Evolutionary conservation across 495 filamentous ascomycete genomes (phyloP).

Genomic region (Pseudevernia furfuracea): DNA sequence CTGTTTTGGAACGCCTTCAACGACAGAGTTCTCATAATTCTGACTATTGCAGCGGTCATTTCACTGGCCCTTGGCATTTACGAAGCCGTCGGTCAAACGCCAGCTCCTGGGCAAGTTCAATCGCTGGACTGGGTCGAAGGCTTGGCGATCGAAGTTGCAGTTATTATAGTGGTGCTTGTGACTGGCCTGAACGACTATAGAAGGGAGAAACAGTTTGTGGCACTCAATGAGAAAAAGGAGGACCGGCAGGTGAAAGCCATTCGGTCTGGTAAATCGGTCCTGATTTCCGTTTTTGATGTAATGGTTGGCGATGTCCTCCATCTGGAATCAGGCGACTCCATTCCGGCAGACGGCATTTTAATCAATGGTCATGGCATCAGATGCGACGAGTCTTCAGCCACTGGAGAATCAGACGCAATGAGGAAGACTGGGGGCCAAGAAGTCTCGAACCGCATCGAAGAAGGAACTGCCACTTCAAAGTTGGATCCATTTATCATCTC

Average conservation of each 20-base stretch:
- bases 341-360: slow-evolving; percentile 54
- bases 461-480: slow-evolving; percentile 48
- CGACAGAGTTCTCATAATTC: slow-evolving; percentile 72
- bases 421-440: slow-evolving; percentile 55
- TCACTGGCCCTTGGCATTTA: slow-evolving; percentile 69
- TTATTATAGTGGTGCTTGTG: slow-evolving; percentile 67
- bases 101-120: slow-evolving; percentile 34
- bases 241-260: slow-evolving; percentile 71
- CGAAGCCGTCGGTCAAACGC: slow-evolving; percentile 39
- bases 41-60: slow-evolving; percentile 64
- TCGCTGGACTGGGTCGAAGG: slow-evolving; percentile 74
- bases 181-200: slow-evolving; percentile 72
- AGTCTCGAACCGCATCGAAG: slow-evolving; percentile 49
- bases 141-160: slow-evolving; percentile 68
- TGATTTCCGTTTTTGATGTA: slow-evolving; percentile 65
- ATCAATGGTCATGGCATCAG: slow-evolving; percentile 57
- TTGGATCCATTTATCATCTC: slow-evolving; percentile 59
- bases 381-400: slow-evolving; percentile 63
- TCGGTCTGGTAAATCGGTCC: slow-evolving; percentile 64
- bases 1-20: slow-evolving; percentile 83
- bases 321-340: slow-evolving; percentile 65
- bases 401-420: slow-evolving; percentile 62
- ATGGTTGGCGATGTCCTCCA: slow-evolving; percentile 67
- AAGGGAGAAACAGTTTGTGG: slow-evolving; percentile 72
- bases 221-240: slow-evolving; percentile 67